Base-by-base conservation (phyloP, 2,329 filamentous ascomycete genomes). In the Trichoderma sp. region DNA sequence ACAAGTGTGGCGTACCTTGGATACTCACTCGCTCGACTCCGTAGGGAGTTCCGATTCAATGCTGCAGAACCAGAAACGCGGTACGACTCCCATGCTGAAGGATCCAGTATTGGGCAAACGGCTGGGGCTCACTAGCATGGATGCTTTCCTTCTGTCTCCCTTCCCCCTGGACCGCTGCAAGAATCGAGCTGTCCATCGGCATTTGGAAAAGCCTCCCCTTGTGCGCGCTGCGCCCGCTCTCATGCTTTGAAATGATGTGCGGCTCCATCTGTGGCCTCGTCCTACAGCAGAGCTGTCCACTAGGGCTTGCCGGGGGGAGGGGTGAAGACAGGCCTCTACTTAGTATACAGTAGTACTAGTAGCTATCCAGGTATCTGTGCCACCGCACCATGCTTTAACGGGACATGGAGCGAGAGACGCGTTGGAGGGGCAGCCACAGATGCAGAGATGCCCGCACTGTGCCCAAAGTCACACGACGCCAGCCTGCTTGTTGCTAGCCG, bases 401-500 rank as follows among this genome's bases (percentile, higher is more conserved):
- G 21, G 46, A 21, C 21, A 24, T 13, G 46, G 18, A 55, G 51
- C 13, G 39, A 34, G 26, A 59, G 28, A 49, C 59, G 37, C 26
- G 49, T n/a, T 55, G 32, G 24, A 56, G 58, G 56, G 55, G 26
- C 46, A 16, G 28, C 39, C 39, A n/a, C 11, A 37, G 43, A 34
- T 5, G 32, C 4, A n/a, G 43, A 1, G 26, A 13, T 56, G n/a
- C 59, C 65, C 68, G 58, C 70, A 71, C 68, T 70, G 68, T 71
- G 68, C 10, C 3, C 39, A 5, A 68, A 54, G 49, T 70, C 64
- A 66, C 68, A 46, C n/a, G 13, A 52, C 59, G 34, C 43, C 65
- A 60, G 39, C 49, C 32, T 60, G 68, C 67, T 60, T 67, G 68
- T 60, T 67, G 68, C 56, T 67, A 56, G 68, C 63, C 55, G 56